Evolutionary conservation across 306 rosid genomes (phyloP).

Genomic region (Pachyrhizus erosus): DNA sequence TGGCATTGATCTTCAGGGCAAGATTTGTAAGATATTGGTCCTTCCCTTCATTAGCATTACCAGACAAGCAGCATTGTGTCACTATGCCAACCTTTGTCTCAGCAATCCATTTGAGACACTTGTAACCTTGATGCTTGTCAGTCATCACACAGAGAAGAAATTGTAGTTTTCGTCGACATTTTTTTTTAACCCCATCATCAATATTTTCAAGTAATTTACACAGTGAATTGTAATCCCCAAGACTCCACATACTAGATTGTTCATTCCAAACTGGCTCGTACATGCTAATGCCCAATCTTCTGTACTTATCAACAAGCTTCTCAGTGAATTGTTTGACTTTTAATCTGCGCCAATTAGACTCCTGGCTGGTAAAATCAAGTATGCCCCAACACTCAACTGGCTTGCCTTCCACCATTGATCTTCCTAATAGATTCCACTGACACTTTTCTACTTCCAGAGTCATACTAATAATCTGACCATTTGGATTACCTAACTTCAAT

Average conservation of each 20-base stretch:
- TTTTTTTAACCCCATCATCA: constrained; percentile 2
- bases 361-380: constrained; percentile 53
- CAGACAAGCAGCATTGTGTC: constrained; percentile 79
- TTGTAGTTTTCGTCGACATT: constrained; percentile 42
- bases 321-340: constrained; percentile 25
- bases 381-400: constrained; percentile 65
- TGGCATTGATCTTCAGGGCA: constrained; percentile 79
- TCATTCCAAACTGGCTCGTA: constrained; percentile 43
- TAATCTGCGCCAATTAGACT: neutral
- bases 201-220: constrained; percentile 50
- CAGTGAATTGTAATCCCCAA: constrained; percentile 40
- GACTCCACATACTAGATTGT: constrained; percentile 29
- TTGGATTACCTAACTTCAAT: constrained; percentile 56
- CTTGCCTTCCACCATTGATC: constrained; percentile 62
- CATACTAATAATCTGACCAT: constrained; percentile 44
- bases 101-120: constrained; percentile 69
- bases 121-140: constrained; percentile 61
- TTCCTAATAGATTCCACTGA: constrained; percentile 72
- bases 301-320: constrained; percentile 50
- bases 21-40: constrained; percentile 78
- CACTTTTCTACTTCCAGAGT: constrained; percentile 49
- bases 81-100: constrained; percentile 80
- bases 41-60: constrained; percentile 39
- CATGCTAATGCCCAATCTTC: constrained; percentile 60
- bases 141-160: constrained; percentile 77